phyloP scores from a whole-genome alignment of 2,329 filamentous ascomycete species.

The Coniochaeta ligniaria region DNA sequence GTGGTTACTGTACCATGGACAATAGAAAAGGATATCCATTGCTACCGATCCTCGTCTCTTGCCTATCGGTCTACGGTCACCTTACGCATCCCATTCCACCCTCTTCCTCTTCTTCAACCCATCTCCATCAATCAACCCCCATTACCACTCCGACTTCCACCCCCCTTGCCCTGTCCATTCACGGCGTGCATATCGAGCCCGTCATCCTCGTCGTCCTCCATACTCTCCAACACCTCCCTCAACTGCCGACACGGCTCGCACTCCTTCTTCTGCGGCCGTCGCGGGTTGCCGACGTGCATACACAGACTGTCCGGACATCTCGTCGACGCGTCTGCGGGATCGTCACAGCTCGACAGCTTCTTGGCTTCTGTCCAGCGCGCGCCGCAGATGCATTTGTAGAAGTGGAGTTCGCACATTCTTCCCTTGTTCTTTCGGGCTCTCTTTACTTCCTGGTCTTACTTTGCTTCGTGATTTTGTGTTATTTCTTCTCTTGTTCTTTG shows the following conservation, averaged over 20 bases:
- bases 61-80: background rate
- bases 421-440: background rate
- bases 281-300: constrained; percentile 27
- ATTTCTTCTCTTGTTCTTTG: background rate
- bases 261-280: constrained; percentile 22
- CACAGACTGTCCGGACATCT: constrained; percentile 24
- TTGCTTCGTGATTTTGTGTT: background rate
- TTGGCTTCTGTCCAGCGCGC: constrained; percentile 22
- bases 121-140: background rate
- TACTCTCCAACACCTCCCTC: constrained; percentile 20
- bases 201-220: constrained; percentile 13
- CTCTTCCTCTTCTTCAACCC: background rate
- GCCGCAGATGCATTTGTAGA: constrained; percentile 24
- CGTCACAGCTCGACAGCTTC: constrained; percentile 29
- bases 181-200: background rate
- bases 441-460: too few relatives aligned
- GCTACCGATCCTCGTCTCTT: too few relatives aligned
- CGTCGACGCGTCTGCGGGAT: constrained; percentile 16
- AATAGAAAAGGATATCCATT: too few relatives aligned
- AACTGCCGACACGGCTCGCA: constrained; percentile 21
- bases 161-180: background rate
- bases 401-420: constrained; percentile 29
- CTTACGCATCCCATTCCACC: background rate
- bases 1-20: too few relatives aligned
- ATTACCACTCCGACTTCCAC: background rate